A percentile compares a stretch with the other conserved stretches of the same genome.
phyloP scores from a whole-genome alignment of 192 early-diverging fungal species.

The Linnemannia zychae region DNA sequence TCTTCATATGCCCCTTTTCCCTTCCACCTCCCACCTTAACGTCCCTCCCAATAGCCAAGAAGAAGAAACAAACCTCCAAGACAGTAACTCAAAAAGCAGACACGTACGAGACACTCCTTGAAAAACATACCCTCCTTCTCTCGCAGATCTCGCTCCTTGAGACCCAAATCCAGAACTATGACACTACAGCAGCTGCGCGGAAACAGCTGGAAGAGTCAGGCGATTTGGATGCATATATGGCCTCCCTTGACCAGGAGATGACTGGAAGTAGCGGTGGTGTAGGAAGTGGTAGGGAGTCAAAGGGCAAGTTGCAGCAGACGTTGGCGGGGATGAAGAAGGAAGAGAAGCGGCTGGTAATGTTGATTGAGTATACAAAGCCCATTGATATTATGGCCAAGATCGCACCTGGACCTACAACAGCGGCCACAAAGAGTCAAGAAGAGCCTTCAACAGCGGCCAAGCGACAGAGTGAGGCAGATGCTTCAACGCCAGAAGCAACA shows the following conservation, averaged over 20 bases:
- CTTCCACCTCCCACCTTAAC: neutral
- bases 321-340: conserved; percentile 65
- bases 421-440: neutral
- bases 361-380: conserved; percentile 66
- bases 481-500: neutral
- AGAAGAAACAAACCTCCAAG: conserved; percentile 44
- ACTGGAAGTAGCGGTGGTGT: conserved; percentile 15
- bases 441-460: neutral
- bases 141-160: conserved; percentile 47
- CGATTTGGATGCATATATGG: conserved; percentile 79
- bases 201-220: conserved; percentile 56
- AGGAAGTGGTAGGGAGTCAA: conserved; percentile 30
- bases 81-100: conserved; percentile 62
- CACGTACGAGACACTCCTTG: conserved; percentile 74
- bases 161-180: conserved; percentile 45
- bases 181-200: conserved; percentile 25
- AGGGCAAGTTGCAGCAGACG: conserved; percentile 55
- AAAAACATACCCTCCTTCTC: conserved; percentile 59
- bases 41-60: conserved; percentile 29
- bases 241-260: conserved; percentile 61
- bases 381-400: conserved; percentile 56
- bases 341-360: conserved; percentile 49
- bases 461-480: neutral
- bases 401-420: neutral
- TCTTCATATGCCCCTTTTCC: neutral